Evolutionary conservation across 495 filamentous ascomycete species (phyloP), one percentile per base, ranked within the genome.

Genomic region (Peziza echinospora): DNA sequence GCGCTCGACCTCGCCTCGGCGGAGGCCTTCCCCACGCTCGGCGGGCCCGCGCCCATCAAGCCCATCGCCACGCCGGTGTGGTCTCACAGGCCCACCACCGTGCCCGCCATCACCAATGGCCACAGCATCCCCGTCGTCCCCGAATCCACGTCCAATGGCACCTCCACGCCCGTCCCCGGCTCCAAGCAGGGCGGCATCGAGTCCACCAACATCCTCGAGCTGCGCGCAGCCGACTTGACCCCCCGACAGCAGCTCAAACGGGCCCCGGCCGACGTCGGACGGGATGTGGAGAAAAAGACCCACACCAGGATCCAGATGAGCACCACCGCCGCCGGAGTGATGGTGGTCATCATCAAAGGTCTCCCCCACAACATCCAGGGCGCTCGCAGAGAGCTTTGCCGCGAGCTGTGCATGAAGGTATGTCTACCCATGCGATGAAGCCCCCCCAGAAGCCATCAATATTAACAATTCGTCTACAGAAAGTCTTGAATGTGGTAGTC

Each of bases 21-120:
- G 56, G 87, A 93, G 62, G 65, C 78, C 34, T 97, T 97, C 65
- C 89, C 89, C 17, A 75, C 84, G 26, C 70, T 97, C 41, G 75
- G 78, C 43, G 73, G 74, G 9, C 68, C 78, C 25, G 78, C 63
- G 65, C 78, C 19, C 61, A 67, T 51, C 64, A 76, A 52, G 64
- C 72, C 60, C 30, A 74, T 75, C 51, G 71, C 73, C 44, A 71
- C 73, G 49, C 61, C 69, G 30, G 82, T 79, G 58, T 78, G 77
- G 26, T 41, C 50, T 37, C 47, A 64, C 13, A 67, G 67, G 57
- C 67, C 64, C 39, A 49, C 68, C 34, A 63, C 68, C 39, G 62
- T 68, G 46, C 60, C 67, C 55, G n/a, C n/a, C n/a, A n/a, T n/a
- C n/a, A n/a, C n/a, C n/a, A n/a, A n/a, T n/a, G n/a, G n/a, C n/a